A percentile compares a stretch with the other conserved stretches of the same genome.
These are phyloP conservation scores for Dendrocalamus sinicus DNA, from an alignment of 176 grass and related monocot genomes.

Conservation along the genomic window DNA sequence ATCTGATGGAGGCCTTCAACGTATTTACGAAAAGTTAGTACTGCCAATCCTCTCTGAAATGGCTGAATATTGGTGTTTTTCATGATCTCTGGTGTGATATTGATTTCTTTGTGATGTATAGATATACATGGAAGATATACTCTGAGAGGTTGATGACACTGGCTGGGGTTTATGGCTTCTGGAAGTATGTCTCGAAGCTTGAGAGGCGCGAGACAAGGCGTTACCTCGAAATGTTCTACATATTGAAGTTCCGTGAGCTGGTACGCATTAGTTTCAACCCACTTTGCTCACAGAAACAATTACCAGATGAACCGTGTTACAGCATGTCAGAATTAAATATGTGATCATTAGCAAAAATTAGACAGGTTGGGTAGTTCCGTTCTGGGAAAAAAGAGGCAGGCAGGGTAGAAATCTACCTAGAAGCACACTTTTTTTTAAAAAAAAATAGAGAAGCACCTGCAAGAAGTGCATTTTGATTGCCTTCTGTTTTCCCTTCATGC, in stretches of 20 bases:
- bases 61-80: background rate
- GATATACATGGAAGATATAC: conserved; percentile 98
- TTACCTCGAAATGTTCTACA: conserved; percentile 98
- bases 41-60: conserved; percentile 10
- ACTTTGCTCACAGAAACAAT: background rate
- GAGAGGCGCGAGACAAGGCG: conserved; percentile 86
- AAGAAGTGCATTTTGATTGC: conserved; percentile 14
- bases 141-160: conserved; percentile 95
- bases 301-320: background rate
- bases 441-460: background rate
- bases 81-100: conserved; percentile 16
- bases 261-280: conserved; percentile 44
- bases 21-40: conserved; percentile 83
- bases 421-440: background rate
- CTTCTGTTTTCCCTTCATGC: background rate
- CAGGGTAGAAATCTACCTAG: background rate
- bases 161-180: conserved; percentile 92
- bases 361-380: background rate
- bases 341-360: background rate
- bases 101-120: conserved; percentile 36
- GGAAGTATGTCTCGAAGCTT: conserved; percentile 94
- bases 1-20: conserved; percentile 63
- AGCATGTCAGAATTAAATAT: conserved; percentile 24
- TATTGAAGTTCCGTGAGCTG: conserved; percentile 79
- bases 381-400: too few species aligned